Evolutionary conservation across 106 monocot species (phyloP), one percentile per base, ranked within the genome.

Genomic region (Dioscorea dumetorum): DNA sequence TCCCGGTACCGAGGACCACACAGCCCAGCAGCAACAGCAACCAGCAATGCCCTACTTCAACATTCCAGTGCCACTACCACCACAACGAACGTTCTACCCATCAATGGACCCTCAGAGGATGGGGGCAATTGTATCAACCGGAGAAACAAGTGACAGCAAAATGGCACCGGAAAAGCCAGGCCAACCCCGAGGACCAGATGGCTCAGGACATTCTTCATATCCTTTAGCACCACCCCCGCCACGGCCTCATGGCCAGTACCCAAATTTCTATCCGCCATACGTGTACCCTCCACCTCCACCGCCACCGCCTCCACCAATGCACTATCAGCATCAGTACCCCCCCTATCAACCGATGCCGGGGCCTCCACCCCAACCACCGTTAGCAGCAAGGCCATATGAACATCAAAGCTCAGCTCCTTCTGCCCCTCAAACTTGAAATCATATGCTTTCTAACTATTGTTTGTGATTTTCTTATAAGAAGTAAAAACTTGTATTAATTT

Each of bases 41-140:
- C 76, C 49, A 12, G 51, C 77, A 5, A 34, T 74, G 58, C 73
- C 76, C 24, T 99, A 90, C 72, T 90, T 90, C 72, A 99, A 90
- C 48, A 86, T 89, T 33, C 99, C 93, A 0, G 73, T 82, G 8
- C 90, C 86, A 7, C 72, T 80, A 12, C 73, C 72, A 14, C 24
- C 83, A 0, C 85, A 88, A 24, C 76, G 95, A 22, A 68, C 79
- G 1, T 75, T 79, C 48, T 99, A 99, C 58, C 99, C 99, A 3
- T 99, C 93, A 2, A 93, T 93, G 93, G 99, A 99, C 70, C 99
- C 99, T 19, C 99, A 88, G 77, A 87, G 99, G 56, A 99, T 99
- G 99, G 99, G 99, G 16, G 90, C 93, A 41, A 12, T 93, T 16
- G 81, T 87, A 1, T 75, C 67, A 9, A 71, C 87, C 18, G 84